These are phyloP conservation scores for Neurospora sp. DNA, from an alignment of 495 filamentous ascomycete species.

Conservation along the genomic window DNA sequence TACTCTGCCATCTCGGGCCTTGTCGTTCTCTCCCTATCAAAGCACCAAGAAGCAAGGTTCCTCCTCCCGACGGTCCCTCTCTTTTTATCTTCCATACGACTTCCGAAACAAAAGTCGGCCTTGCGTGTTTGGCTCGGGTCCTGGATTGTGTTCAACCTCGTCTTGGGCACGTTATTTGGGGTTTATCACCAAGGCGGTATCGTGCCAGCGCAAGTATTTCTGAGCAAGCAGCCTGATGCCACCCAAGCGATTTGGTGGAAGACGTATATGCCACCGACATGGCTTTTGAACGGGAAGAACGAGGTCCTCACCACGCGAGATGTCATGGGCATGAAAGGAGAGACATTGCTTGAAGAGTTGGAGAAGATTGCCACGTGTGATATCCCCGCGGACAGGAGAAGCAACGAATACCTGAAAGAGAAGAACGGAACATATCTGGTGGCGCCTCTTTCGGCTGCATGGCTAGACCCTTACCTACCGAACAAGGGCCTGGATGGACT, in stretches of 20 bases:
- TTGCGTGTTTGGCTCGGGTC: conserved; percentile 47
- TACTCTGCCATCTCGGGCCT: conserved; percentile 77
- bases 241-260: conserved; percentile 89
- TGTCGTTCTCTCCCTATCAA: conserved; percentile 68
- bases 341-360: conserved; percentile 50
- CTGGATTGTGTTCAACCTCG: conserved; percentile 79
- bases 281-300: conserved; percentile 74
- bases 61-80: conserved; percentile 80
- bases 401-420: conserved; percentile 39
- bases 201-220: conserved; percentile 64
- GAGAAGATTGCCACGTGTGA: conserved; percentile 49
- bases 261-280: conserved; percentile 88
- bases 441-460: conserved; percentile 61
- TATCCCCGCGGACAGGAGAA: conserved; percentile 38
- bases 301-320: conserved; percentile 60
- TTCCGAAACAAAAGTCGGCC: conserved; percentile 47
- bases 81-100: conserved; percentile 69
- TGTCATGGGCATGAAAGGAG: conserved; percentile 68
- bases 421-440: conserved; percentile 52
- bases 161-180: conserved; percentile 77
- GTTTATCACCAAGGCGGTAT: conserved; percentile 91
- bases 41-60: conserved; percentile 94
- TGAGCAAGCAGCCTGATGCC: conserved; percentile 49
- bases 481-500: conserved; percentile 40
- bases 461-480: conserved; percentile 52